These are phyloP conservation scores for Aspergillus kassunensis DNA, from an alignment of 495 filamentous ascomycete genomes.

Conservation along the genomic window DNA sequence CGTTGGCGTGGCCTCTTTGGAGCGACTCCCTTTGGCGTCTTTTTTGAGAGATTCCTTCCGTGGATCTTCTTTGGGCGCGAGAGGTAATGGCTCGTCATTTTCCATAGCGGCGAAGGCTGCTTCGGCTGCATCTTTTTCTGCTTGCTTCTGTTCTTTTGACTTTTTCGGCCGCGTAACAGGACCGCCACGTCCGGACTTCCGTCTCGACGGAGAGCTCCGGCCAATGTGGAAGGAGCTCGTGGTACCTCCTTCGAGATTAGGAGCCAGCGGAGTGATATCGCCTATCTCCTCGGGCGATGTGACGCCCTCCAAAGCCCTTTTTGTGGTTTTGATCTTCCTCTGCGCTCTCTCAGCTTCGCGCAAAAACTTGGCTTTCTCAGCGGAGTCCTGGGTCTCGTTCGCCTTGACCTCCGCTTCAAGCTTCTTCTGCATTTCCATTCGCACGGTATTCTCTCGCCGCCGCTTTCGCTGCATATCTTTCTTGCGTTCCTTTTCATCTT, in stretches of 20 bases:
- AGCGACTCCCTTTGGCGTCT: constrained; percentile 53
- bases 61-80: constrained; percentile 63
- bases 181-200: constrained; percentile 61
- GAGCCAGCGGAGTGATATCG: constrained; percentile 69
- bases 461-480: constrained; percentile 99
- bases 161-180: constrained; percentile 66
- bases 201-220: constrained; percentile 59
- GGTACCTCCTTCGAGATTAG: constrained; percentile 81
- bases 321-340: constrained; percentile 83
- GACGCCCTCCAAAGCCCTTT: constrained; percentile 76
- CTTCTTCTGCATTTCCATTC: constrained; percentile 79
- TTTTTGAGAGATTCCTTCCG: constrained; percentile 45
- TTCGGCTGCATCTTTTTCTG: constrained; percentile 88
- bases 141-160: constrained; percentile 94
- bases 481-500: constrained; percentile 97
- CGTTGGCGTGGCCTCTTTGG: constrained; percentile 60
- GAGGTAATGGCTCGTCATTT: constrained; percentile 67
- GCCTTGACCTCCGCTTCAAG: constrained; percentile 74
- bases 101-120: constrained; percentile 83
- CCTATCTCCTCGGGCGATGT: constrained; percentile 75
- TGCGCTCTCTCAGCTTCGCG: constrained; percentile 79
- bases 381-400: constrained; percentile 67
- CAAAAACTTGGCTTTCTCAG: constrained; percentile 70
- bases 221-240: constrained; percentile 80
- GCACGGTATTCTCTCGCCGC: constrained; percentile 92